phyloP scores from a whole-genome alignment of 2,329 filamentous ascomycete species.

The Talaromyces sp. region DNA sequence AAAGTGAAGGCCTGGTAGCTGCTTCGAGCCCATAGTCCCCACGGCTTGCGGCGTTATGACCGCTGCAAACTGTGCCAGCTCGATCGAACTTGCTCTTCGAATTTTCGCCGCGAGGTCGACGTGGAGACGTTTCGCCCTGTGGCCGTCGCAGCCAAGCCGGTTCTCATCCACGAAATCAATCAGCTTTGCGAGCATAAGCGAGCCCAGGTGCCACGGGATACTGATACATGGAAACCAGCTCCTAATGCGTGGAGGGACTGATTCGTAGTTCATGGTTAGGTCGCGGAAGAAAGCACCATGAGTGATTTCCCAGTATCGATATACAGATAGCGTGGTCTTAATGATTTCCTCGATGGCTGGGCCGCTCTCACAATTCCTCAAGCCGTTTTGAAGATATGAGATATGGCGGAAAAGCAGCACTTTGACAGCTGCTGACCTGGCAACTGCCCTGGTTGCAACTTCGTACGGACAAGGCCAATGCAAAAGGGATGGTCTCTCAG shows the following conservation, averaged over 20 bases:
- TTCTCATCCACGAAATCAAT: background rate
- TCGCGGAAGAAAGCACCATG: background rate
- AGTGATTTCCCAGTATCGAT: slow-evolving; percentile 1
- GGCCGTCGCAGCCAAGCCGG: background rate
- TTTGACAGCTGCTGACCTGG: slow-evolving; percentile 3
- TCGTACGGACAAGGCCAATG: slow-evolving; percentile 1
- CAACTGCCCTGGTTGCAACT: background rate
- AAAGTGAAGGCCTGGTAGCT: background rate
- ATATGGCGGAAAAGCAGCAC: slow-evolving; percentile 1
- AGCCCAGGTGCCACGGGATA: background rate
- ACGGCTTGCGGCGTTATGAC: background rate
- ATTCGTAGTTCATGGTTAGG: background rate
- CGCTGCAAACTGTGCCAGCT: background rate
- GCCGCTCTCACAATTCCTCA: background rate
- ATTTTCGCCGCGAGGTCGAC: background rate
- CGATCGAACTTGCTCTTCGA: background rate
- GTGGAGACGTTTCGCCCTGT: background rate
- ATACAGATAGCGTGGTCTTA: background rate
- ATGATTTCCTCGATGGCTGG: background rate
- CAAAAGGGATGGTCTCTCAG: background rate
- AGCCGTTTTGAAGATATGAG: background rate
- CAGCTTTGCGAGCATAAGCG: background rate
- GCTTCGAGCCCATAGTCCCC: background rate
- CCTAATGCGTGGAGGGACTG: background rate
- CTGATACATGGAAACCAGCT: background rate